These are phyloP conservation scores for Hypoxylon sp. DNA, from an alignment of 2,329 filamentous ascomycete species.

Conservation along the genomic window DNA sequence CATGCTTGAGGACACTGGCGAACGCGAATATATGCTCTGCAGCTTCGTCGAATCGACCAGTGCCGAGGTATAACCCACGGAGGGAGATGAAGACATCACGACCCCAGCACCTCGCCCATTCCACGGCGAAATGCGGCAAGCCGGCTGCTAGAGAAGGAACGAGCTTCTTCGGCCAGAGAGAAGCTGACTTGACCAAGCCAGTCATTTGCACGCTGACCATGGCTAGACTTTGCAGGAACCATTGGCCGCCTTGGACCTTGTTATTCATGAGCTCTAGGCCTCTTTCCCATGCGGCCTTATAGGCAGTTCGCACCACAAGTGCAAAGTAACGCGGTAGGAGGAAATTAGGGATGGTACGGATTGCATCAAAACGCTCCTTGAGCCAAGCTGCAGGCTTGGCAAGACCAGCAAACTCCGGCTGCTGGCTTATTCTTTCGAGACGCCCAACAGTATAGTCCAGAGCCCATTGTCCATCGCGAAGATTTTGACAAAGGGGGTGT, in stretches of 20 bases:
- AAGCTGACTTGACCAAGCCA: constrained; percentile 89
- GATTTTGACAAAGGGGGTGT: constrained; percentile 92
- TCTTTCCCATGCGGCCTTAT: constrained; percentile 84
- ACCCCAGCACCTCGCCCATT: constrained; percentile 98
- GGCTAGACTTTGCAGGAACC: constrained; percentile 88
- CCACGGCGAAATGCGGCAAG: constrained; percentile 91
- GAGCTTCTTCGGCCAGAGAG: constrained; percentile 85
- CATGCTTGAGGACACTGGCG: constrained; percentile 95
- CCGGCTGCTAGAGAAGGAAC: constrained; percentile 93
- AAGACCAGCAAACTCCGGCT: constrained; percentile 73
- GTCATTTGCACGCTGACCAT: constrained; percentile 95
- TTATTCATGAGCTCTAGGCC: constrained; percentile 83
- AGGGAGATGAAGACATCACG: constrained; percentile 97
- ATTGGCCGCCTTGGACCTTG: constrained; percentile 84
- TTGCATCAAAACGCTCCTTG: constrained; percentile 85
- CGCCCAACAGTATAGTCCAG: constrained; percentile 88
- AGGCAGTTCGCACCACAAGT: constrained; percentile 87
- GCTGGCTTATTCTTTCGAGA: constrained; percentile 78
- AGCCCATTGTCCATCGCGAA: constrained; percentile 92
- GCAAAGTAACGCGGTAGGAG: constrained; percentile 94
- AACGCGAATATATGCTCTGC: constrained; percentile 96
- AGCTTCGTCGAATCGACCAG: constrained; percentile 88
- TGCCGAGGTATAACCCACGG: constrained; percentile 90
- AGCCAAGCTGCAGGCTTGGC: constrained; percentile 81
- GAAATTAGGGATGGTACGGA: constrained; percentile 88